These are phyloP conservation scores for Curvularia hawaiiensis DNA, from an alignment of 2,329 filamentous ascomycete genomes.

Conservation along the genomic window DNA sequence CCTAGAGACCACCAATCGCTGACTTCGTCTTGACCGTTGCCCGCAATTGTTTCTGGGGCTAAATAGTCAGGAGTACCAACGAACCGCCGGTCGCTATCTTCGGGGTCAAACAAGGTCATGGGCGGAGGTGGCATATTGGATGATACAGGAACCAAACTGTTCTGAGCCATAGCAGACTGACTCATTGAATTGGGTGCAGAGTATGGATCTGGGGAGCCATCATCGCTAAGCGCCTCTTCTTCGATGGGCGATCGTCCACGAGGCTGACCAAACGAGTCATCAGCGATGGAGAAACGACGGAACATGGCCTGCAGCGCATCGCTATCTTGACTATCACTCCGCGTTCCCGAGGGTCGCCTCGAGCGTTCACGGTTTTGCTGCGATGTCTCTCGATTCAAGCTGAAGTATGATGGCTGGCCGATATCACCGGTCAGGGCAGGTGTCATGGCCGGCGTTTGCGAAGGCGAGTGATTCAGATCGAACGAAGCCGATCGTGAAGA, in stretches of 20 bases:
- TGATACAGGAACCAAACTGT: conserved; percentile 63
- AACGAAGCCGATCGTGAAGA: conserved; percentile 95
- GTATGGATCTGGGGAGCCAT: conserved; percentile 77
- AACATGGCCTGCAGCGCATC: conserved; percentile 85
- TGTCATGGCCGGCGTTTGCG: conserved; percentile 83
- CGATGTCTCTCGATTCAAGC: conserved; percentile 65
- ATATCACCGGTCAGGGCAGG: conserved; percentile 72
- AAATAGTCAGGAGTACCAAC: conserved; percentile 97
- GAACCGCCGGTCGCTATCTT: conserved; percentile 90
- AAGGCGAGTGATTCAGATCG: conserved; percentile 82
- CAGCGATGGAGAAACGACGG: conserved; percentile 64
- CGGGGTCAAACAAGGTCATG: conserved; percentile 91
- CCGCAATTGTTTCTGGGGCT: conserved; percentile 94
- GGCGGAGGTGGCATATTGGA: conserved; percentile 87
- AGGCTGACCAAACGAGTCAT: conserved; percentile 52
- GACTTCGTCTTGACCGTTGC: conserved; percentile 93
- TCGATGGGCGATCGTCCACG: conserved; percentile 67
- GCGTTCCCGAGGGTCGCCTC: conserved; percentile 74
- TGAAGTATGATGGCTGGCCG: conserved; percentile 95
- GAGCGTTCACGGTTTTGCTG: conserved; percentile 65
- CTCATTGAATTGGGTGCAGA: conserved; percentile 66
- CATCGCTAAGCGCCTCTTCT: conserved; percentile 73
- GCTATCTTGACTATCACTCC: conserved; percentile 91
- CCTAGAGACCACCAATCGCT: conserved; percentile 99
- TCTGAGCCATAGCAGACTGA: conserved; percentile 58